Base-by-base conservation (phyloP, 306 rosid species). In the Boehmeria nivea region DNA sequence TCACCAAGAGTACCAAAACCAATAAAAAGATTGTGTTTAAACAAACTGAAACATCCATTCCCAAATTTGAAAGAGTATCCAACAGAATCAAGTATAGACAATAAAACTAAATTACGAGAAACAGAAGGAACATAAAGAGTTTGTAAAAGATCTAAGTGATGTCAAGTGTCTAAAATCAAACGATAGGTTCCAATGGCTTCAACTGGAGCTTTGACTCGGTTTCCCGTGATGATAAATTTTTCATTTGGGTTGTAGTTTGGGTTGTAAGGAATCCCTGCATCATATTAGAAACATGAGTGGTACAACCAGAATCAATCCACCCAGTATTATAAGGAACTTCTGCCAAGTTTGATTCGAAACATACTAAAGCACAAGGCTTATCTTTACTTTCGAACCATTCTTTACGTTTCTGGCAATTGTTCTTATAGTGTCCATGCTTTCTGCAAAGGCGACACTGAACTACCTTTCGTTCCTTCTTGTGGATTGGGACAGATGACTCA, bases 101-200 rank as follows among this genome's bases (percentile, higher is more conserved):
- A 57, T 54, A 51, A n/a, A 56, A 73, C 60, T 34, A 9, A 66
- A 66, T 43, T n/a, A 11, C 18, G 47, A 43, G 18, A 43, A 43
- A 43, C 11, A n/a, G 47, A 43, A 43, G 8, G 47, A 9, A 43
- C 47, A 43, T 43, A 43, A 43, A 43, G 8, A 9, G 47, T 43
- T 43, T 43, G 47, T 4, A 43, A 43, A 10, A n/a, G 18, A n/a
- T 43, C 47, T 43, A 43, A 43, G 11, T 46, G 51, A 46, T 19
- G 23, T 19, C 51, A 16, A 46, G 3, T 46, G 1, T 46, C 15
- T 46, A 46, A 2, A 16, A 46, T 46, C 13, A 46, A 46, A 46
- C 25, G 3, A 1, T 6, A 46, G 13, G 51, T 46, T 46, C 10
- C 51, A 46, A 46, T 46, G 23, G 4, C 51, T 46, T 46, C 13